Percentiles rank a stretch among this genome's conserved stretches.
Conservation (phyloP, 805 yeast genomes). For the Maudiozyma barnettii region DNA sequence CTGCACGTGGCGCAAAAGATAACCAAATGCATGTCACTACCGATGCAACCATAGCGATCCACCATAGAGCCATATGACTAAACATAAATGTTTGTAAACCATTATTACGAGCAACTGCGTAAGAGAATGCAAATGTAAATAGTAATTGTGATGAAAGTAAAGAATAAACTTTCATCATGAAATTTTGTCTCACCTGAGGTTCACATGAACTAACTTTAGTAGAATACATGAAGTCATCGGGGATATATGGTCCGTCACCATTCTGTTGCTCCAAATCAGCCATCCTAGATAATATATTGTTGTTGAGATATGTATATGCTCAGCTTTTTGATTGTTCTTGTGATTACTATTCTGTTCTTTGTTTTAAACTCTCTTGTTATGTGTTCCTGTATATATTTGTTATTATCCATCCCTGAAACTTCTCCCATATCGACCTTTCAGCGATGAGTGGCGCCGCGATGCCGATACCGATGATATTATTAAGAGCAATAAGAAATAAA, state of each 20-base stretch:
- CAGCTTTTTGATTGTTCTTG: not conserved
- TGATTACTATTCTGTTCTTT: no score
- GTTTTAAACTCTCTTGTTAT: no score
- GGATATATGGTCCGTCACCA: conserved; percentile 15
- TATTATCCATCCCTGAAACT: no score
- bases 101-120: conserved; percentile 13
- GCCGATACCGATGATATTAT: no score
- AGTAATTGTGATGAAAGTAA: conserved; percentile 57
- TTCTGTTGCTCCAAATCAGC: not conserved
- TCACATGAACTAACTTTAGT: conserved; percentile 72
- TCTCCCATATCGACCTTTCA: no score
- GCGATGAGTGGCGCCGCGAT: no score
- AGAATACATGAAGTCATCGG: conserved; percentile 77
- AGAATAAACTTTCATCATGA: conserved; percentile 70
- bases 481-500: no score
- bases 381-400: no score
- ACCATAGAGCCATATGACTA: conserved; percentile 47
- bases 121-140: conserved; percentile 39
- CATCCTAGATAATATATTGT: conserved; percentile 2
- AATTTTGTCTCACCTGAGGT: conserved; percentile 62
- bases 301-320: conserved; percentile 2
- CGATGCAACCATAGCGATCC: conserved; percentile 48
- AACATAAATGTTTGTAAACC: conserved; percentile 40
- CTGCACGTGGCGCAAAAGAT: conserved; percentile 50
- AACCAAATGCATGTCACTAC: conserved; percentile 60